Evolutionary conservation across 2,329 filamentous ascomycete genomes (phyloP), one percentile per base, ranked within the genome.

Genomic region (Allantophomopsis cytisporea): DNA sequence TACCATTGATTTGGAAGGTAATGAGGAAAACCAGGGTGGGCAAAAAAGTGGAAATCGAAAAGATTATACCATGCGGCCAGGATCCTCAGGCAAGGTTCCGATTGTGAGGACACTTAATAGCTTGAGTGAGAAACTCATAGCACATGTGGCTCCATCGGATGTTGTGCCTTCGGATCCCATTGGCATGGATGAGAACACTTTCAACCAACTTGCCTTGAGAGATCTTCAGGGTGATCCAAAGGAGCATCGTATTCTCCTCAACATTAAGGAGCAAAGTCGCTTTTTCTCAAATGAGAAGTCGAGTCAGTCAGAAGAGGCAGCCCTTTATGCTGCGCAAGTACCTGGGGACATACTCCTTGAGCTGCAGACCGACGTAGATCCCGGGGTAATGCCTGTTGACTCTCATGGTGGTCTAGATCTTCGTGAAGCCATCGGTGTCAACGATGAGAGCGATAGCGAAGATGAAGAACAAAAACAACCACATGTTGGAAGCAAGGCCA

Each of bases 21-120:
- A 98, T 54, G 91, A 96, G 60, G 84, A 91, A 57, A 89, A 98
- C 52, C 80, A 94, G 58, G 93, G 87, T 49, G 84, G 88, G 39
- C 75, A 80, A 52, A 80, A 72, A 51, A 63, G 71, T 44, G 91
- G 91, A 37, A 96, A 98, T 57, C 71, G 81, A 39, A 86, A 89
- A 40, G 87, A 96, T 55, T 64, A 83, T 30, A 91, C 93, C 47
- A 95, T 96, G 86, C 74, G 85, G 28, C 86, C 87, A 2, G 69
- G 69, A 2, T 70, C 77, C 10, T 64, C 73, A 36, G 75, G 80
- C 35, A 89, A 91, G 54, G 80, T 91, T 2, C 88, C 87, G 10
- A 93, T 96, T 45, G 80, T 96, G 46, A 78, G 82, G 45, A 87
- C 85, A 0, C 65, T 98, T 41, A 98, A 98, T 57, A 85, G 73